Evolutionary conservation across 1,139 yeast species (phyloP).

Genomic region (Suhomyces chickasaworum): DNA sequence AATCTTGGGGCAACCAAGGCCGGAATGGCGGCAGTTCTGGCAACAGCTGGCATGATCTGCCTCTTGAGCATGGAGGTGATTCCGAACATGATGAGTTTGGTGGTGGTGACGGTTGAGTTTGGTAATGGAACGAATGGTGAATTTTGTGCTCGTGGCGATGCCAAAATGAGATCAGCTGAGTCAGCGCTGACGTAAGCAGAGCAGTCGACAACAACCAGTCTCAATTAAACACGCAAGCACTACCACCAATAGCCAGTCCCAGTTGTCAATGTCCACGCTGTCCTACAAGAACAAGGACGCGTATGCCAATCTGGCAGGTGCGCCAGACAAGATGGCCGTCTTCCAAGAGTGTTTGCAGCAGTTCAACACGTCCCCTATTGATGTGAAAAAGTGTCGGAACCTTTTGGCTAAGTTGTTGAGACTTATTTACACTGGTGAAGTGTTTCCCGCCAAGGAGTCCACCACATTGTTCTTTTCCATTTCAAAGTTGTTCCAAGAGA

Average conservation of each 20-base stretch:
- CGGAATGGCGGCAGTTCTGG: slow-evolving; percentile 17
- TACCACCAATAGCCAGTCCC: slow-evolving; percentile 6
- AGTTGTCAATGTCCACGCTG: slow-evolving; percentile 64
- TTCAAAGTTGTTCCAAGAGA: slow-evolving; percentile 92
- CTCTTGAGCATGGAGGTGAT: slow-evolving; percentile 21
- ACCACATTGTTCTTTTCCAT: slow-evolving; percentile 92
- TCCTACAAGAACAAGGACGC: slow-evolving; percentile 86
- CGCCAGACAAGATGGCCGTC: slow-evolving; percentile 95
- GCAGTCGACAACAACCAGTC: slow-evolving; percentile 12
- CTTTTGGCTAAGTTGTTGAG: slow-evolving; percentile 73
- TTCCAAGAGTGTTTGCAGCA: slow-evolving; percentile 94
- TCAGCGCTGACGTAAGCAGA: background rate
- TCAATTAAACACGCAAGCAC: slow-evolving; percentile 14
- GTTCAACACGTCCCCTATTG: slow-evolving; percentile 89
- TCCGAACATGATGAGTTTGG: slow-evolving; percentile 19
- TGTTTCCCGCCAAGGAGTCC: slow-evolving; percentile 86
- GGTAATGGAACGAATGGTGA: background rate
- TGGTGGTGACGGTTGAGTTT: background rate
- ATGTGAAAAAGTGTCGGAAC: slow-evolving; percentile 82
- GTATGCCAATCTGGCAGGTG: slow-evolving; percentile 45
- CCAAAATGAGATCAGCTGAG: background rate
- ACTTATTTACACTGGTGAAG: slow-evolving; percentile 79
- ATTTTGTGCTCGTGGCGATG: slow-evolving; percentile 1
- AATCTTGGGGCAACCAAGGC: slow-evolving; percentile 16
- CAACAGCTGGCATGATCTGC: slow-evolving; percentile 18